Evolutionary conservation across 139 green algal genomes (phyloP).

Genomic region (Gonium pectorale): DNA sequence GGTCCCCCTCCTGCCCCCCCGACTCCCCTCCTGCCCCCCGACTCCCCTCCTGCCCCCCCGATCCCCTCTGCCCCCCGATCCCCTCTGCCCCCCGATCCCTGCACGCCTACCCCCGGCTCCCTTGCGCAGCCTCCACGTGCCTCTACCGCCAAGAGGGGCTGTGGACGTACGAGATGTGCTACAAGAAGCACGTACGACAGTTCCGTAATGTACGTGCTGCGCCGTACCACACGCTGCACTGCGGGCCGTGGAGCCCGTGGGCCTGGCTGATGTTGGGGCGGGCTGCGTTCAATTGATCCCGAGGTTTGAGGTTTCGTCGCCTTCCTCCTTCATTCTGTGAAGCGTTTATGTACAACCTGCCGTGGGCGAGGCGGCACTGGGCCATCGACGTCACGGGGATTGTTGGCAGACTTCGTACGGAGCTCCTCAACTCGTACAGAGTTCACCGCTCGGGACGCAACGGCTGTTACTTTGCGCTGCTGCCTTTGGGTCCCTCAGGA

Average conservation of each 20-base stretch:
- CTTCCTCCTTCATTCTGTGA: neutral
- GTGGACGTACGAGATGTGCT: slow-evolving; percentile 95
- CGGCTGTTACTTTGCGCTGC: neutral
- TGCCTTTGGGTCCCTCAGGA: slow-evolving; percentile 33
- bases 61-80: no score
- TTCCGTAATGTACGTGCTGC: slow-evolving; percentile 70
- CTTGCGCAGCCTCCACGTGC: slow-evolving; percentile 39
- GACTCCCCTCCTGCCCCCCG: no score
- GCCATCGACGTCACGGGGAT: neutral
- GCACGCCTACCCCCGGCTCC: no score
- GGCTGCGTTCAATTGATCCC: no score
- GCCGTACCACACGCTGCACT: neutral
- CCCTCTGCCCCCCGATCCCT: no score
- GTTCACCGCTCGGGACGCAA: no score
- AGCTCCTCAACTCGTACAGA: no score
- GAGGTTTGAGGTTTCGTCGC: neutral
- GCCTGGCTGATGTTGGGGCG: no score
- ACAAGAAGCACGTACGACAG: slow-evolving; percentile 81
- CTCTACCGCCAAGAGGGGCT: slow-evolving; percentile 80
- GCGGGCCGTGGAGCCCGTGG: neutral
- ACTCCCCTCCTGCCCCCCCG: no score
- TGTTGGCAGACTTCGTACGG: neutral
- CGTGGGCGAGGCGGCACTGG: no score
- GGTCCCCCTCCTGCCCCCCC: no score
- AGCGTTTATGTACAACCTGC: neutral